Conservation (phyloP, 345 rosid genomes). For the Citrus australasica region DNA sequence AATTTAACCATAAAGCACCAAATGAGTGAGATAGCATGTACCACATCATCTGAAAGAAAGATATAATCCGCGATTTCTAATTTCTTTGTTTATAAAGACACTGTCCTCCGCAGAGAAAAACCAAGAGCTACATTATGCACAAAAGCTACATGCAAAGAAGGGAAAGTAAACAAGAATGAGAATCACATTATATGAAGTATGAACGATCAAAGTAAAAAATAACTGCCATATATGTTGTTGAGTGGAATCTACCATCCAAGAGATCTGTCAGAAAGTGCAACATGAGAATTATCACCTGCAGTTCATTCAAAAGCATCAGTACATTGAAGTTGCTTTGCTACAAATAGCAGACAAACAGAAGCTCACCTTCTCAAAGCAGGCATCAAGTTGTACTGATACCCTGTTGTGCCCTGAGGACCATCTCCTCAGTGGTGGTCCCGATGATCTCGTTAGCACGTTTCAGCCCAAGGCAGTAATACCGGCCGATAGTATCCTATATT, state of each 20-base stretch:
- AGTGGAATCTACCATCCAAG: neutral
- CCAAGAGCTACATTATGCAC: neutral
- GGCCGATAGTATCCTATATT: conserved; percentile 76
- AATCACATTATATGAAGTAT: neutral
- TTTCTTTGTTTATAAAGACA: too few species aligned
- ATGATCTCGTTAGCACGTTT: conserved; percentile 86
- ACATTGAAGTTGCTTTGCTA: neutral
- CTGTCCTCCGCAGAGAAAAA: neutral
- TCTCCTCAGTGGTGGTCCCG: conserved; percentile 86
- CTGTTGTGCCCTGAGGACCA: conserved; percentile 78
- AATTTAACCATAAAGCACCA: too few species aligned
- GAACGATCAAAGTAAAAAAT: neutral
- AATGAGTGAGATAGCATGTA: too few species aligned
- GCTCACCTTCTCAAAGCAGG: conserved; percentile 17
- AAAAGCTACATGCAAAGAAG: neutral
- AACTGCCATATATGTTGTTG: neutral
- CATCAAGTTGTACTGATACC: conserved; percentile 38
- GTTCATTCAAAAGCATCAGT: neutral
- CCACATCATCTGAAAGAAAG: too few species aligned
- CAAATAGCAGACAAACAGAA: neutral
- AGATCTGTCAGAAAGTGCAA: neutral
- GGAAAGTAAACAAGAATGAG: neutral
- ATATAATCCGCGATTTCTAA: too few species aligned
- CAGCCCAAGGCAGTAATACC: conserved; percentile 65
- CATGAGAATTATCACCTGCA: neutral